Evolutionary conservation across 768 basidiomycete genomes (phyloP).

Genomic region (Hortiboletus flavorubellus): DNA sequence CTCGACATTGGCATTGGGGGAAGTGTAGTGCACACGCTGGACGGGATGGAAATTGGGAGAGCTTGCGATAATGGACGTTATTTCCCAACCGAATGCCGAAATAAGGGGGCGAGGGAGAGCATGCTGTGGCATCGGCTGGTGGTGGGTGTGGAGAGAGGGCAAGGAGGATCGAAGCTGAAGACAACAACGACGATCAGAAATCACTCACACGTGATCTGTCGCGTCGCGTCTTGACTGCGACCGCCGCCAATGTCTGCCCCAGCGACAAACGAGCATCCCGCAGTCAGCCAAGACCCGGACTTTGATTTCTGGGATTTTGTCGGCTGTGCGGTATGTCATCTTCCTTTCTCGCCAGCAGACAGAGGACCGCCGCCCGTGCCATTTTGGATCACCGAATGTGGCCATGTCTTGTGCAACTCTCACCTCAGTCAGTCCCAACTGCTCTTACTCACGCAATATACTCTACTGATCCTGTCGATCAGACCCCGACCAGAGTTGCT

Average conservation of each 20-base stretch:
- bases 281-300: constrained; percentile 17
- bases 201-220: constrained; percentile 18
- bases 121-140: background rate
- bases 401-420: constrained; percentile 80
- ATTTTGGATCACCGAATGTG: constrained; percentile 89
- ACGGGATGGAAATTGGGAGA: constrained; percentile 43
- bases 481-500: constrained; percentile 75
- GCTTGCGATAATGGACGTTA: constrained; percentile 37
- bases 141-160: too few relatives aligned
- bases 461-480: background rate
- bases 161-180: too few relatives aligned
- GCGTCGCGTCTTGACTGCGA: constrained; percentile 12
- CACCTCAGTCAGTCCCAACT: constrained; percentile 64
- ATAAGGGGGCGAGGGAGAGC: constrained; percentile 14
- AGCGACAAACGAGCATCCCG: constrained; percentile 7
- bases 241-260: constrained; percentile 9
- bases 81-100: constrained; percentile 51
- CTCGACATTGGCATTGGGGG: constrained; percentile 27
- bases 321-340: constrained; percentile 63
- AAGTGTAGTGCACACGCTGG: constrained; percentile 33
- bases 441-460: background rate
- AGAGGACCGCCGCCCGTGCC: constrained; percentile 56
- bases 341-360: constrained; percentile 55
- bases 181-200: background rate
- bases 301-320: constrained; percentile 84